Evolutionary conservation across 2,329 filamentous ascomycete genomes (phyloP), one percentile per base, ranked within the genome.

Genomic region (Cadophora sp.): DNA sequence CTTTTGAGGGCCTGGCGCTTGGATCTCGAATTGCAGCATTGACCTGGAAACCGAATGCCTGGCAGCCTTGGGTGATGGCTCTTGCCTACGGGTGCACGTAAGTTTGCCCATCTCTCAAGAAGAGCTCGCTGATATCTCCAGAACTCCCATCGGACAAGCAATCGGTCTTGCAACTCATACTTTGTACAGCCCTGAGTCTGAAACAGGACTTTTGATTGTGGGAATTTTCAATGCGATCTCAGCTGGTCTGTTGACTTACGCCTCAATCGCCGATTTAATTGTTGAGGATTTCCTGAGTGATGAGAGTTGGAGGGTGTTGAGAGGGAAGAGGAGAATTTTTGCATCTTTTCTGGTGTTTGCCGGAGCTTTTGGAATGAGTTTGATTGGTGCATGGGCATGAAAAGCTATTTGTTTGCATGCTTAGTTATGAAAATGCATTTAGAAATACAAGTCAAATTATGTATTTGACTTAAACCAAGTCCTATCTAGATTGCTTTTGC

Each of bases 201-300:
- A 43, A 27, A 61, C 48, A 13, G 64, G 64, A 1, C 47, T 61
- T 13, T 36, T 65, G 24, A 53, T 65, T 4, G 48, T 65, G 7
- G 64, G 64, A 8, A 61, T 65, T 30, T 61, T 65, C 56, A 65
- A 65, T 36, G 56, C 64, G 1, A 65, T 65, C 22, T 65, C 64
- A 11, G 56, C 55, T 20, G 64, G 64, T 9, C 64, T 65, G 24
- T 27, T 65, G 7, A 41, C 51, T 18, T 65, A 59, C 13, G 64
- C 64, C 0, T 65, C 64, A 2, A 39, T 65, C 9, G 64, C 51
- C 4, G 64, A 65, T 27, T 16, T 65, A 39, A 61, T 65, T 8
- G 56, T 60, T 16, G 64, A 61, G 36, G 64, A 65, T n/a, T 65
- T 65, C 48, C 30, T 65, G 48, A 61, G 56, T 22, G 64, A 65